Percentiles rank a stretch among this genome's conserved stretches.
Conservation (phyloP, 768 basidiomycete species). For the Pleurotus salmoneostramineus region DNA sequence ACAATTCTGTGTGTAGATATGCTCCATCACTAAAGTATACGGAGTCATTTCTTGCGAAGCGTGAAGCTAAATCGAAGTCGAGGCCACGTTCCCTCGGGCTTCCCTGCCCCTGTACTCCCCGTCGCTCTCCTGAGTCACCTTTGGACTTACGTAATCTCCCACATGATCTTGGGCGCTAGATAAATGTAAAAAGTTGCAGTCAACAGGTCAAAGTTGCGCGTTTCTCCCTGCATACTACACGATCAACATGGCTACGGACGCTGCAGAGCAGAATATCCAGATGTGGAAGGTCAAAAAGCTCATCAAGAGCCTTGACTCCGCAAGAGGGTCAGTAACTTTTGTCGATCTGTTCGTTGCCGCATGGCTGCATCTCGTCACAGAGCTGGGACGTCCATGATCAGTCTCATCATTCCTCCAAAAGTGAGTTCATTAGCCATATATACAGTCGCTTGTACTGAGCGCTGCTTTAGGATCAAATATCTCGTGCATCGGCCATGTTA, state of each 20-base stretch:
- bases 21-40: too few relatives aligned
- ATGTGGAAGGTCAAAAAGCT: conserved; percentile 99
- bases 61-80: too few relatives aligned
- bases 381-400: conserved; percentile 98
- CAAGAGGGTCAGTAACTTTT: conserved; percentile 64
- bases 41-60: too few relatives aligned
- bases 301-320: conserved; percentile 94
- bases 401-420: conserved; percentile 94
- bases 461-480: conserved; percentile 77
- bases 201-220: too few relatives aligned
- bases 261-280: conserved; percentile 93
- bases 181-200: too few relatives aligned
- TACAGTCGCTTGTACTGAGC: neutral
- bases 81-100: too few relatives aligned
- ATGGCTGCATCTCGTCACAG: conserved; percentile 33
- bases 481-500: conserved; percentile 90
- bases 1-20: too few relatives aligned
- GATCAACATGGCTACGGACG: conserved; percentile 75
- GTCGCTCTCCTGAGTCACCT: too few relatives aligned
- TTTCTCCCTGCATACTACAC: conserved; percentile 9
- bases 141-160: too few relatives aligned
- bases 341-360: conserved; percentile 7
- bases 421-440: conserved; percentile 30
- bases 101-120: too few relatives aligned
- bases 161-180: too few relatives aligned